A percentile compares a stretch with the other conserved stretches of the same genome.
Evolutionary conservation across 108 stramenopile genomes (phyloP).

Genomic region (Seminavis robusta): DNA sequence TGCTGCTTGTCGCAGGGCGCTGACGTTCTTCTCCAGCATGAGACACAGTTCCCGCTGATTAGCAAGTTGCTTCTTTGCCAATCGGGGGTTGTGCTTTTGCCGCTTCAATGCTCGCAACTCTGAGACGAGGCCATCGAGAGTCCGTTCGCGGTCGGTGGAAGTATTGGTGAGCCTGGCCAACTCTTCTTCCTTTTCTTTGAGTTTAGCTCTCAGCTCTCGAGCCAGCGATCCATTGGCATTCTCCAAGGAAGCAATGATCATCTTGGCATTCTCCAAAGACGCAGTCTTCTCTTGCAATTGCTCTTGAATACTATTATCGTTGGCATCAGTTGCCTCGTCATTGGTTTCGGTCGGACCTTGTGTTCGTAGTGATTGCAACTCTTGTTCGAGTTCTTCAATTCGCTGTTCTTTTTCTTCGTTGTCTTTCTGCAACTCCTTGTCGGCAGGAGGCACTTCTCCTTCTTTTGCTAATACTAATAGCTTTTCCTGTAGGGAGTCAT

Average conservation of each 20-base stretch:
- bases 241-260: constrained; percentile 57
- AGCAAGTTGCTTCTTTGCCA: constrained; percentile 8
- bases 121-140: constrained; percentile 40
- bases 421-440: too few relatives aligned
- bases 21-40: constrained; percentile 23
- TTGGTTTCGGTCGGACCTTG: not conserved
- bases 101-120: constrained; percentile 44
- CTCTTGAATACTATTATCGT: too few relatives aligned
- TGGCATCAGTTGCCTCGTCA: not conserved
- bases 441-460: too few relatives aligned
- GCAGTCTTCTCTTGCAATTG: constrained; percentile 30
- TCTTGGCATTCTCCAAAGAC: constrained; percentile 55
- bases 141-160: constrained; percentile 25
- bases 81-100: constrained; percentile 16
- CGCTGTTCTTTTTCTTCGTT: constrained; percentile 22
- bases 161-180: constrained; percentile 23
- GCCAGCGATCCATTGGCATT: constrained; percentile 45
- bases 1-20: constrained; percentile 30
- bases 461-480: too few relatives aligned
- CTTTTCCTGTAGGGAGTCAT: too few relatives aligned
- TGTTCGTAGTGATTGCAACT: not conserved
- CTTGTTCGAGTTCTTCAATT: constrained; percentile 2
- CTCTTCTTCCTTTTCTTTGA: constrained; percentile 46
- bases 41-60: constrained; percentile 23
- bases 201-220: constrained; percentile 38